These are phyloP conservation scores for Colletotrichum godetiae DNA, from an alignment of 2,329 filamentous ascomycete genomes.

Conservation along the genomic window DNA sequence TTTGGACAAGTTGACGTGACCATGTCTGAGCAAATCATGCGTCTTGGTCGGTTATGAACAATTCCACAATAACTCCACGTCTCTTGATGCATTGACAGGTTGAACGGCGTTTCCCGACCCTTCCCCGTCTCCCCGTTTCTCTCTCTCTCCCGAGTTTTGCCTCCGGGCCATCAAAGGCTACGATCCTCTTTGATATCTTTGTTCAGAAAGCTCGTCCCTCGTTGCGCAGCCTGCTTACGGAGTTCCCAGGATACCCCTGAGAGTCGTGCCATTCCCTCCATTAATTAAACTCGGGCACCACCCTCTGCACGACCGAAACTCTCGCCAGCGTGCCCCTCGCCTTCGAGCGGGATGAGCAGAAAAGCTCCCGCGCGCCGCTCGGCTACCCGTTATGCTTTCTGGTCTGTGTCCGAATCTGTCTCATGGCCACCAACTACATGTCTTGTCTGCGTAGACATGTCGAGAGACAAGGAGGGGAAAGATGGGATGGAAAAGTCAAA, in stretches of 20 bases:
- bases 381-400: neutral
- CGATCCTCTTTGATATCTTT: neutral
- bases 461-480: neutral
- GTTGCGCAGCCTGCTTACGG: neutral
- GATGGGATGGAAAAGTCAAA: neutral
- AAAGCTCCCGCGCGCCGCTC: neutral
- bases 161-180: neutral
- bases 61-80: slow-evolving; percentile 7
- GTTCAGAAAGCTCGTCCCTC: slow-evolving; percentile 11
- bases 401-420: neutral
- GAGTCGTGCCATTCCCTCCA: neutral
- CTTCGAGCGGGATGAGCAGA: neutral
- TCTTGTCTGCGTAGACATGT: neutral
- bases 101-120: neutral
- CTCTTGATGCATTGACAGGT: neutral
- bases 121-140: neutral
- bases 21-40: slow-evolving; percentile 16
- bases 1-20: neutral
- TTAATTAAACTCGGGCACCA: neutral
- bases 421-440: neutral
- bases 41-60: slow-evolving; percentile 4
- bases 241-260: slow-evolving; percentile 17
- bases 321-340: neutral
- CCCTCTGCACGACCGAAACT: neutral
- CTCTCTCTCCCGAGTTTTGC: neutral